Conservation (phyloP, 352 stramenopile species). For the Pythium monospermum region DNA sequence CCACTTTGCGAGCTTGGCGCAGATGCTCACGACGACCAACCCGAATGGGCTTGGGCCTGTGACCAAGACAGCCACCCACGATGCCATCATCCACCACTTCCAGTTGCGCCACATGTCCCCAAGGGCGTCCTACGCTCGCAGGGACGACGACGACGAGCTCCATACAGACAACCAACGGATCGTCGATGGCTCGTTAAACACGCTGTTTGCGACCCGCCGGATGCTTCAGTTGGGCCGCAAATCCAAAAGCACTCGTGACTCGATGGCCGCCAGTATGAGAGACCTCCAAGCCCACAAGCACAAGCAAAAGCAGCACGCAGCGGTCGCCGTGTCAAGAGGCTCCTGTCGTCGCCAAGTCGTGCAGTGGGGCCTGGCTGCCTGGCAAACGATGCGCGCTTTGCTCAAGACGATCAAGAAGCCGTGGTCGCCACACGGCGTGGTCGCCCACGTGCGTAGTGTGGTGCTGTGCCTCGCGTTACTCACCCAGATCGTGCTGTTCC, state of each 20-base stretch:
- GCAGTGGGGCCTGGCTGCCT: neutral
- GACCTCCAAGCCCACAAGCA: too few relatives aligned
- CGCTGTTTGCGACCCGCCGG: too few relatives aligned
- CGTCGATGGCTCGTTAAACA: too few relatives aligned
- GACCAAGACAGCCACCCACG: slow-evolving; percentile 17
- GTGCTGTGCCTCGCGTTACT: slow-evolving; percentile 1
- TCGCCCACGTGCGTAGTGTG: neutral
- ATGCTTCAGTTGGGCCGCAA: too few relatives aligned
- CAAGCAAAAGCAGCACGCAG: too few relatives aligned
- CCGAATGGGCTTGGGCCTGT: slow-evolving; percentile 4
- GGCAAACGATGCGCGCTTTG: neutral
- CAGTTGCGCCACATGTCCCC: slow-evolving; percentile 15
- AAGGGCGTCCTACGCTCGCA: slow-evolving; percentile 8
- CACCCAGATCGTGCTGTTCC: slow-evolving; percentile 14
- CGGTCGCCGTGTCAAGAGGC: too few relatives aligned
- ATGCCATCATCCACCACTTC: slow-evolving; percentile 22
- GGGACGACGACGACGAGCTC: neutral
- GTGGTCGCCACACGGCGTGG: slow-evolving; percentile 3
- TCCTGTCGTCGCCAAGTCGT: neutral
- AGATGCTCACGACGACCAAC: slow-evolving; percentile 8
- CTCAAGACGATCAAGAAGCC: neutral
- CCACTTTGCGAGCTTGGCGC: slow-evolving; percentile 12
- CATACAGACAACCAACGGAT: too few relatives aligned
- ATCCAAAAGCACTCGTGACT: too few relatives aligned
- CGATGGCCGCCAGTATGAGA: too few relatives aligned